These are phyloP conservation scores for Colletotrichum higginsianum DNA, from an alignment of 2,329 filamentous ascomycete species.

Conservation along the genomic window DNA sequence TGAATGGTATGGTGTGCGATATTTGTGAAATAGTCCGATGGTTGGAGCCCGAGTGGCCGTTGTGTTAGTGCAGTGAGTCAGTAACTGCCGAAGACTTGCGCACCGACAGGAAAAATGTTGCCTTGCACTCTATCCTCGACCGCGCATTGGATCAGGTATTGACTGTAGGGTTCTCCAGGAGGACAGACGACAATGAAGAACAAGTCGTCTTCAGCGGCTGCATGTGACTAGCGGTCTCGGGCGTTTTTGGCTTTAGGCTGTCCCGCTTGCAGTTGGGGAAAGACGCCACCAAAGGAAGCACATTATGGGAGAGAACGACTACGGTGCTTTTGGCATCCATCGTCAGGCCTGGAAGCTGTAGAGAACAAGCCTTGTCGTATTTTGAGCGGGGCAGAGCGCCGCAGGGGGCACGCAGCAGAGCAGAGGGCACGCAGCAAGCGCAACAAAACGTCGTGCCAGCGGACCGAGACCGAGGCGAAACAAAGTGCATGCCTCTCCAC, in stretches of 20 bases:
- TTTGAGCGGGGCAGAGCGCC: too few species aligned
- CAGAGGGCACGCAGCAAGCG: constrained; percentile 19
- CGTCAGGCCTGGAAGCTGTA: constrained; percentile 2
- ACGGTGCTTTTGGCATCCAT: background rate
- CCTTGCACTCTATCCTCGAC: too few species aligned
- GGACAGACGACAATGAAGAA: constrained; percentile 6
- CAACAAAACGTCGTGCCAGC: constrained; percentile 10
- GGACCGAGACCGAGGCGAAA: constrained; percentile 32
- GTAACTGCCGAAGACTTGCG: constrained; percentile 1
- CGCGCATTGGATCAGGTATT: background rate
- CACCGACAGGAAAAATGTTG: constrained; percentile 21
- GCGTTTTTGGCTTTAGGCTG: background rate
- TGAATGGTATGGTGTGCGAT: background rate
- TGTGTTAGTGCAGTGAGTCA: background rate
- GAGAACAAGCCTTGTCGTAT: background rate
- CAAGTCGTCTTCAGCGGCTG: constrained; percentile 1
- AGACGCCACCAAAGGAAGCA: background rate
- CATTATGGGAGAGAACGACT: background rate
- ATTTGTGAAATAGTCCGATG: constrained; percentile 3
- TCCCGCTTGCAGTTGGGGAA: constrained; percentile 24
- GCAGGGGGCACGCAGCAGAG: background rate
- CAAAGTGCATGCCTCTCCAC: constrained; percentile 18
- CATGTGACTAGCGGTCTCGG: background rate
- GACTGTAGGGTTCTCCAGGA: background rate
- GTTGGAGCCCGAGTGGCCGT: constrained; percentile 7